A percentile compares a stretch with the other conserved stretches of the same genome.
Conservation (phyloP, 805 yeast genomes). For the Tetrapisispora fleetii region DNA sequence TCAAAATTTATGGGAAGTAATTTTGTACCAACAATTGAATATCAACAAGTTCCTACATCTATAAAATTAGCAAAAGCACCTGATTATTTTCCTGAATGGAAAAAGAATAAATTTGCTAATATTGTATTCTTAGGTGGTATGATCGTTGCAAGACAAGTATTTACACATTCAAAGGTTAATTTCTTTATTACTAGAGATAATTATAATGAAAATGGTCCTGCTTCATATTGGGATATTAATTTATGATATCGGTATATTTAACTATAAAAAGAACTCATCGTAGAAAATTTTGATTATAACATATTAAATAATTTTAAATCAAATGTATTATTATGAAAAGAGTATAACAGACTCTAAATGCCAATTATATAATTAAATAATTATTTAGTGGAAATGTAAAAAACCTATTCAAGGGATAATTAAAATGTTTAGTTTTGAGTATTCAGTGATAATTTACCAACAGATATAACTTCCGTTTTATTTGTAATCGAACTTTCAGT, state of each 20-base stretch:
- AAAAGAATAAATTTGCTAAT: slow-evolving; percentile 66
- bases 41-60: slow-evolving; percentile 71
- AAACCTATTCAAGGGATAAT: background rate
- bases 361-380: background rate
- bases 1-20: slow-evolving; percentile 19
- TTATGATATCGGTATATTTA: slow-evolving; percentile 16
- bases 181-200: slow-evolving; percentile 58
- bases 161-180: slow-evolving; percentile 53
- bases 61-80: slow-evolving; percentile 64
- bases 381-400: background rate
- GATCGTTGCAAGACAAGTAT: slow-evolving; percentile 78
- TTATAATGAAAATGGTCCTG: slow-evolving; percentile 74
- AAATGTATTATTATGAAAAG: background rate
- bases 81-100: slow-evolving; percentile 94
- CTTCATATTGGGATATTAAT: slow-evolving; percentile 62
- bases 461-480: slow-evolving; percentile 43
- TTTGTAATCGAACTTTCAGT: slow-evolving; percentile 9
- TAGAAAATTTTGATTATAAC: background rate
- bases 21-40: slow-evolving; percentile 22
- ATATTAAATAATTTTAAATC: background rate
- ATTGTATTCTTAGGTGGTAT: slow-evolving; percentile 78
- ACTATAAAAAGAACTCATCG: background rate
- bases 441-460: slow-evolving; percentile 72
- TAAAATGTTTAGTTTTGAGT: slow-evolving; percentile 49
- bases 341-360: background rate